phyloP scores from a whole-genome alignment of 169 alveolate species.

The Plasmodium yoelii region DNA sequence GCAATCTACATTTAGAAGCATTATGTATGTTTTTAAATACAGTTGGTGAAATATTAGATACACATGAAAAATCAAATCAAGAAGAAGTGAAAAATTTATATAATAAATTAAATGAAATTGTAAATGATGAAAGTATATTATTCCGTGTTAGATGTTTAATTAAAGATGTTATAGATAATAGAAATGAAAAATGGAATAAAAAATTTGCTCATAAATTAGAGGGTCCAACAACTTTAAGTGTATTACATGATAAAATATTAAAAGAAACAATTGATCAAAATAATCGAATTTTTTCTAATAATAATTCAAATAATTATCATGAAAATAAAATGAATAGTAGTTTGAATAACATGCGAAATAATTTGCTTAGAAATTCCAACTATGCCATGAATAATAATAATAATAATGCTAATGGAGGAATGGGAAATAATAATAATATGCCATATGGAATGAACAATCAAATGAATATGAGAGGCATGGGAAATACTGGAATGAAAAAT shows the following conservation, averaged over 20 bases:
- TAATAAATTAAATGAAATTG: conserved; percentile 84
- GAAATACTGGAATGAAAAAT: conserved; percentile 31
- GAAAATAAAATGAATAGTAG: conserved; percentile 65
- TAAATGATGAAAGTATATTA: conserved; percentile 83
- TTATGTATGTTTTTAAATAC: conserved; percentile 89
- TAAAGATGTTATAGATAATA: conserved; percentile 88
- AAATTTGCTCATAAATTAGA: conserved; percentile 78
- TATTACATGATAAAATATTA: conserved; percentile 66
- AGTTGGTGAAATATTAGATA: conserved; percentile 87
- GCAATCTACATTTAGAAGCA: conserved; percentile 88
- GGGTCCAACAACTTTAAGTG: conserved; percentile 75
- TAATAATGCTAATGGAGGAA: neutral
- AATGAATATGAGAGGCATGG: conserved; percentile 12
- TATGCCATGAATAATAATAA: conserved; percentile 27
- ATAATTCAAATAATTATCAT: conserved; percentile 32
- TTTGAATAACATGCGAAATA: conserved; percentile 42
- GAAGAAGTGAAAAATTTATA: conserved; percentile 85
- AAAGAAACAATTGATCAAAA: conserved; percentile 48
- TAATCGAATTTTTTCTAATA: conserved; percentile 26
- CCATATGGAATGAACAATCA: neutral
- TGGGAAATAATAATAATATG: neutral
- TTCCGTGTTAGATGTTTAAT: conserved; percentile 89
- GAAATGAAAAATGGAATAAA: conserved; percentile 88
- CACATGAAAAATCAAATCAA: conserved; percentile 79
- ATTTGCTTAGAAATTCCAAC: conserved; percentile 33